phyloP scores from a whole-genome alignment of 345 rosid genomes.

The Arabis hirsuta region DNA sequence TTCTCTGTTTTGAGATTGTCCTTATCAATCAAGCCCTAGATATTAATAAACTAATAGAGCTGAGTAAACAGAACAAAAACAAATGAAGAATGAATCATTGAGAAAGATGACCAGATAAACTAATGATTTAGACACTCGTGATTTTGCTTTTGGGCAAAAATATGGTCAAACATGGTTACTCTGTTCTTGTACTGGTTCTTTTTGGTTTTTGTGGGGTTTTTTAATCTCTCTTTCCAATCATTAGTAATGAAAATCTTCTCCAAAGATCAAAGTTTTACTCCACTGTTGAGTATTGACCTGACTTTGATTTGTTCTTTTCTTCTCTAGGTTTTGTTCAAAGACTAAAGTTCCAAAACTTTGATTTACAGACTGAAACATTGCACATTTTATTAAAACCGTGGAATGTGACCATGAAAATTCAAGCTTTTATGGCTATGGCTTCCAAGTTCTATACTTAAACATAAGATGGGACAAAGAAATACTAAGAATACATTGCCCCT shows the following conservation, averaged over 20 bases:
- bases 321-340: neutral
- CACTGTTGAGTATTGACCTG: too few species aligned
- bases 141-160: neutral
- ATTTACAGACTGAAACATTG: too few species aligned
- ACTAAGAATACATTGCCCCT: conserved; percentile 3
- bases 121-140: too few species aligned
- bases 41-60: neutral
- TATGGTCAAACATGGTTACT: neutral
- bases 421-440: neutral
- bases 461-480: neutral
- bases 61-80: neutral
- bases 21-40: neutral
- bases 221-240: neutral
- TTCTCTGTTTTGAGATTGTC: conserved; percentile 34
- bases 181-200: neutral
- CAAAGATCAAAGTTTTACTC: neutral
- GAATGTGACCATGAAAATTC: neutral
- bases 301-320: neutral
- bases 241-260: neutral
- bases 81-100: neutral
- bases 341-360: too few species aligned
- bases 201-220: neutral
- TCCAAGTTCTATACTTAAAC: conserved; percentile 28
- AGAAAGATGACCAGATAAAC: neutral
- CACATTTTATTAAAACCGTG: neutral